phyloP scores from a whole-genome alignment of 257 asterid genomes.

The Fraxinus excelsior region DNA sequence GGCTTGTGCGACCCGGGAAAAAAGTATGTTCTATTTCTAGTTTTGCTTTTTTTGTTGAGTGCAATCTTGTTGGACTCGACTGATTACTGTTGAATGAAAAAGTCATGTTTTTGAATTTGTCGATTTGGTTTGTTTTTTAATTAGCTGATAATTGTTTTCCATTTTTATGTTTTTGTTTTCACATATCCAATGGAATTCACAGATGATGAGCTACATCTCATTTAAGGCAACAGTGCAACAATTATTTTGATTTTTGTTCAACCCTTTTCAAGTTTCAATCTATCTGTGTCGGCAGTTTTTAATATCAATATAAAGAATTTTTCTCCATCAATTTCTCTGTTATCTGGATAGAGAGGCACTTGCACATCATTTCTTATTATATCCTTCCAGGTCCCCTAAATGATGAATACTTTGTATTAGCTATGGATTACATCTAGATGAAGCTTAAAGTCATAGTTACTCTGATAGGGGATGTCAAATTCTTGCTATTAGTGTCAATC shows the following conservation, averaged over 20 bases:
- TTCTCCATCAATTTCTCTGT: background rate
- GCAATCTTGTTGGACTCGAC: background rate
- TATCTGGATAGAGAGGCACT: background rate
- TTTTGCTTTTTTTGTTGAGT: conserved; percentile 5
- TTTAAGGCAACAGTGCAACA: background rate
- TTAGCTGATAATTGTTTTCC: background rate
- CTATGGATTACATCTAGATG: conserved; percentile 43
- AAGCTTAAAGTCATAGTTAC: conserved; percentile 53
- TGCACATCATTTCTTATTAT: background rate
- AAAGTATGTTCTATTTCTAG: conserved; percentile 44
- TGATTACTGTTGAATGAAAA: background rate
- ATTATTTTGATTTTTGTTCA: background rate
- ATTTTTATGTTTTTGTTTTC: background rate
- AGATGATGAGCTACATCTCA: background rate
- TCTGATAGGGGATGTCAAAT: conserved; percentile 39
- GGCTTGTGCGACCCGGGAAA: conserved; percentile 89
- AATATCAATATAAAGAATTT: background rate
- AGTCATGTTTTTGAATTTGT: background rate
- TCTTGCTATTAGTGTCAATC: background rate
- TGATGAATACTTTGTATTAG: conserved; percentile 32
- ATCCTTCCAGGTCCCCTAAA: conserved; percentile 30
- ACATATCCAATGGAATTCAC: background rate
- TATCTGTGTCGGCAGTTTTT: background rate
- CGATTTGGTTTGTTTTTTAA: background rate
- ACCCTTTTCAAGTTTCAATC: background rate